phyloP scores from a whole-genome alignment of 2,329 filamentous ascomycete genomes.

The Elsinoe batatas region DNA sequence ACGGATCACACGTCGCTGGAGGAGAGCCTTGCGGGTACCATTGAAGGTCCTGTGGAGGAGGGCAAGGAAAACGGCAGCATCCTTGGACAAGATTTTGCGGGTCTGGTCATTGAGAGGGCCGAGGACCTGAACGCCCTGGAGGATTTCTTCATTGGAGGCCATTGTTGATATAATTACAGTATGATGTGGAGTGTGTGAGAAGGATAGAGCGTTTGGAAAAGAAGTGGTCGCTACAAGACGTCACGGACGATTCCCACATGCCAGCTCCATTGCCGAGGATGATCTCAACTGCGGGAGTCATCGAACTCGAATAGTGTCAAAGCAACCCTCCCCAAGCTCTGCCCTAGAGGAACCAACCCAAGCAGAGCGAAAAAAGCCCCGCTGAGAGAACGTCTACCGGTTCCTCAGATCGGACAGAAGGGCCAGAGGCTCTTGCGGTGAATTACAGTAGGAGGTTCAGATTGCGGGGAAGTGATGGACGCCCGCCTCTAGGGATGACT shows the following conservation, averaged over 20 bases:
- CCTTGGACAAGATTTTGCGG: slow-evolving; percentile 82
- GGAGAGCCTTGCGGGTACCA: slow-evolving; percentile 70
- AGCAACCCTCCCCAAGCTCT: neutral
- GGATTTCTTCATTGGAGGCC: slow-evolving; percentile 51
- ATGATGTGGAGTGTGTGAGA: neutral
- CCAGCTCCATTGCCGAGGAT: slow-evolving; percentile 12
- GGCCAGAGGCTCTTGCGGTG: slow-evolving; percentile 1
- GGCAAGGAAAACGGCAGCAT: slow-evolving; percentile 84
- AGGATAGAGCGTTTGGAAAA: neutral
- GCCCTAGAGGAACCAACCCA: neutral
- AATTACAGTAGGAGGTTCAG: neutral
- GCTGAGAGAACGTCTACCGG: slow-evolving; percentile 8
- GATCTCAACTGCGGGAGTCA: slow-evolving; percentile 9
- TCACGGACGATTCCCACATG: slow-evolving; percentile 7
- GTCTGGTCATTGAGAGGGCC: slow-evolving; percentile 68
- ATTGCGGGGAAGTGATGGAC: slow-evolving; percentile 1
- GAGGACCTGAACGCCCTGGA: slow-evolving; percentile 80
- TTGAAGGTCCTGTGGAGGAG: slow-evolving; percentile 95
- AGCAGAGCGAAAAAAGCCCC: slow-evolving; percentile 5
- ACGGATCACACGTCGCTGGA: slow-evolving; percentile 75
- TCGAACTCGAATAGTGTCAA: neutral
- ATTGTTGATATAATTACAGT: slow-evolving; percentile 14
- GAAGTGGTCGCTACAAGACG: slow-evolving; percentile 3
- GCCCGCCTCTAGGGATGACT: neutral
- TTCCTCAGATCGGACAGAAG: slow-evolving; percentile 7